Base-by-base conservation (phyloP, 2,329 filamentous ascomycete genomes). In the Drechmeria coniospora region DNA sequence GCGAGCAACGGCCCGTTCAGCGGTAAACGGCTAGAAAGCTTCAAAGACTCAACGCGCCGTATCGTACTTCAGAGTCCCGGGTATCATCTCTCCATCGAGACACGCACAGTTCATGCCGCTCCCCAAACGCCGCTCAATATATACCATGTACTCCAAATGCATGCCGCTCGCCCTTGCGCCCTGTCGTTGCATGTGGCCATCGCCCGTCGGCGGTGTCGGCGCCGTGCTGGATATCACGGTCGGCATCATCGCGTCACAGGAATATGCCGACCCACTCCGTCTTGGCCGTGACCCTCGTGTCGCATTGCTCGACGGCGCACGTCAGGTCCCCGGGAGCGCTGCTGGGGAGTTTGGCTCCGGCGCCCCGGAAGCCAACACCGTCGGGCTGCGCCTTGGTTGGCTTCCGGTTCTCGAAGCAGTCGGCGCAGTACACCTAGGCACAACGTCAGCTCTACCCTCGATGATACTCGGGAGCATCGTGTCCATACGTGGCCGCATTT, bases 401-500 rank as follows among this genome's bases (percentile, higher is more conserved):
- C 15, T 47, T 58, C 25, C 71, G 65, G 35, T 64, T 59, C 30
- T 75, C 68, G 38, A 61, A 76, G 49, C 72, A 77, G 7, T 57
- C 55, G 32, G 62, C 63, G 49, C 72, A 77, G 43, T 72, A 77
- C 10, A 76, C 71, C 71, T 76, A 35, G 11, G 22, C 25, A 17
- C 16, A 21, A 25, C 15, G 8, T 15, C 21, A 16, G 23, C 10
- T 21, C 12, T 21, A n/a, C 10, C 10, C 20, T 21, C 20, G 20
- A 5, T n/a, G 12, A 21, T 20, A 10, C 10, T 20, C 10, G 18
- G 10, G 10, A 10, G 10, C 18, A 6, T 20, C 12, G 8, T 11
- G 11, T 12, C 6, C 12, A 50, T 66, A 95, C 90, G 57, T 98
- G 90, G 37, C 90, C 90, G 49, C 90, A 98, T 28, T 67, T 67